Base-by-base conservation (phyloP, 129 eudicot genomes). In the Artemisia argyi region DNA sequence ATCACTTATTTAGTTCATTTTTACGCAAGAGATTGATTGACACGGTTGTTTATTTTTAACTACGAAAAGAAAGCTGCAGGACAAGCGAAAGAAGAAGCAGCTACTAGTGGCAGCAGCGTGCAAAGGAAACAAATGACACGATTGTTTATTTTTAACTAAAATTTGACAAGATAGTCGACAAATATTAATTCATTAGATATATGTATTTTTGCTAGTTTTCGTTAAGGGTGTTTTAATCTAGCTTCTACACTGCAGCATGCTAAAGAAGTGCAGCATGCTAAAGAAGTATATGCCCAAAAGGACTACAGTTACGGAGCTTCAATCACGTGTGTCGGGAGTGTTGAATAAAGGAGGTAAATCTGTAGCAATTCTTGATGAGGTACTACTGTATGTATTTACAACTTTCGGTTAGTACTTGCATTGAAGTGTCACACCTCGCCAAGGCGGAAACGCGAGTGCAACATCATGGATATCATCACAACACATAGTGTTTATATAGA, bases 251-350 rank as follows among this genome's bases (percentile, higher is more conserved):
- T 24, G 79, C 81, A 90, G 97, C 95, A 83, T 70, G 85, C 87
- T 64, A 92, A 87, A 60, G 56, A 91, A 72, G 87, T 85, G 79
- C 81, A 90, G 97, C 95, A 83, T 70, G 85, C 87, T 64, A 92
- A 87, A 60, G 56, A 91, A 72, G 87, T 85, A n/a, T 80, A 82
- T 56, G 90, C 83, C 26, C 96, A 88, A 42, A 91, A 80, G 77
- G 86, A 92, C 96, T 16, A 86, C 88, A 76, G 76, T 84, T 65
- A 85, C 73, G 77, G 91, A 82, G 88, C 90, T 91, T 68, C 91
- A 84, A 65, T 64, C 89, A 79, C 97, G 86, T 18, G 73, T 84
- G 66, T 80, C 64, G 39, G 57, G 73, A 24, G 68, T 59, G 70
- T 80, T 95, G 47, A 85, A 88, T 55, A 84, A 84, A 60, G 84